These are phyloP conservation scores for Candida mesenterica DNA, from an alignment of 1,139 yeast species.

Conservation along the genomic window DNA sequence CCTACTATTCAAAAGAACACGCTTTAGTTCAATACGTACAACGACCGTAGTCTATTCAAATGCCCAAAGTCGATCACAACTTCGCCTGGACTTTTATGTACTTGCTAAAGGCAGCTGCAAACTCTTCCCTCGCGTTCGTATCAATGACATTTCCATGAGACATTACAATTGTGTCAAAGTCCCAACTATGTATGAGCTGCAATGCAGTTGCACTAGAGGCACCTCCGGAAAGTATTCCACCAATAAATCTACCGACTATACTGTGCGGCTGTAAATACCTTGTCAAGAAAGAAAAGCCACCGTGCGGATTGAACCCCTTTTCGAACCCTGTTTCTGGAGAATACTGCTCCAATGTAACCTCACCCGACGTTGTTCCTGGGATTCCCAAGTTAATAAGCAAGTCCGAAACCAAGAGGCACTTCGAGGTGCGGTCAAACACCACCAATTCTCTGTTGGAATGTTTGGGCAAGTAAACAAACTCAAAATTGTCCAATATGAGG, in stretches of 20 bases:
- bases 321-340: slow-evolving; percentile 20
- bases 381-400: slow-evolving; percentile 22
- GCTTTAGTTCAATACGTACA: too few species aligned
- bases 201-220: slow-evolving; percentile 18
- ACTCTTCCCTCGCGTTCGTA: too few species aligned
- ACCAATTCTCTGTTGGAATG: slow-evolving; percentile 25
- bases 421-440: slow-evolving; percentile 20
- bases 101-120: too few species aligned
- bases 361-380: slow-evolving; percentile 14
- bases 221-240: slow-evolving; percentile 5
- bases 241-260: slow-evolving; percentile 13
- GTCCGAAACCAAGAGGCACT: slow-evolving; percentile 24
- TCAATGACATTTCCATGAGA: slow-evolving; percentile 65
- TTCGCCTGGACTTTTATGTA: too few species aligned
- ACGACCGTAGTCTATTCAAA: too few species aligned
- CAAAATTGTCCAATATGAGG: slow-evolving; percentile 20
- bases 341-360: slow-evolving; percentile 23
- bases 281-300: slow-evolving; percentile 22
- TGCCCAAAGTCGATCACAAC: too few species aligned
- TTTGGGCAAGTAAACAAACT: slow-evolving; percentile 24
- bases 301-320: slow-evolving; percentile 19
- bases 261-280: slow-evolving; percentile 24
- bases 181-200: slow-evolving; percentile 40
- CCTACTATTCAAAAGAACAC: too few species aligned
- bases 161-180: slow-evolving; percentile 49